Evolutionary conservation across 192 early-diverging fungal genomes (phyloP).

Genomic region (Coemansia sp.): DNA sequence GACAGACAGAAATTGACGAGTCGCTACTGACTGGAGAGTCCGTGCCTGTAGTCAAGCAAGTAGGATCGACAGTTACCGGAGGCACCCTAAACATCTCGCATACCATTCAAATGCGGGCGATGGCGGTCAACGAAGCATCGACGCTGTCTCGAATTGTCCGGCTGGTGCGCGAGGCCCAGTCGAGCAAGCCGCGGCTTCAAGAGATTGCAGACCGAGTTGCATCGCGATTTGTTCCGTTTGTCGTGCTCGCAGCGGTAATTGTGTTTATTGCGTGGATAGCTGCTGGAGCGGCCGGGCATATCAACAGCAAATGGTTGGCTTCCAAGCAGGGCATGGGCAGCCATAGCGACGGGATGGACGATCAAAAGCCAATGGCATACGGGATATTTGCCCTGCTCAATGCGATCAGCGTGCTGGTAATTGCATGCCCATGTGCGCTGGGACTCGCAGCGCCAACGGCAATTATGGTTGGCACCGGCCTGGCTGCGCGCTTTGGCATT

Average conservation of each 20-base stretch:
- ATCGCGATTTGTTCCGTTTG: conserved; percentile 86
- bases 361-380: conserved; percentile 43
- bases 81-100: conserved; percentile 87
- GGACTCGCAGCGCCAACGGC: conserved; percentile 95
- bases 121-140: conserved; percentile 82
- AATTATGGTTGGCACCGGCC: conserved; percentile 97
- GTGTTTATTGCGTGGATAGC: conserved; percentile 81
- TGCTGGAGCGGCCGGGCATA: conserved; percentile 35
- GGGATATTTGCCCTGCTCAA: conserved; percentile 66
- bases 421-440: conserved; percentile 95
- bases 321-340: conserved; percentile 53
- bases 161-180: conserved; percentile 91
- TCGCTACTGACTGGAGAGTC: conserved; percentile 93
- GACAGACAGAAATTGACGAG: conserved; percentile 73
- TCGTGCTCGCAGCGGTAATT: conserved; percentile 68
- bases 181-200: conserved; percentile 91
- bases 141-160: conserved; percentile 88
- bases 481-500: conserved; percentile 89
- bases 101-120: conserved; percentile 80
- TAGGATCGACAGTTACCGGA: conserved; percentile 74
- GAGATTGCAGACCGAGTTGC: conserved; percentile 85
- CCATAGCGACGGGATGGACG: conserved; percentile 2
- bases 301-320: conserved; percentile 32
- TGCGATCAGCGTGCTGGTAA: conserved; percentile 87
- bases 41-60: conserved; percentile 72